Evolutionary conservation across 805 yeast genomes (phyloP), one percentile per base, ranked within the genome.

Genomic region (Kuraishia borneana): DNA sequence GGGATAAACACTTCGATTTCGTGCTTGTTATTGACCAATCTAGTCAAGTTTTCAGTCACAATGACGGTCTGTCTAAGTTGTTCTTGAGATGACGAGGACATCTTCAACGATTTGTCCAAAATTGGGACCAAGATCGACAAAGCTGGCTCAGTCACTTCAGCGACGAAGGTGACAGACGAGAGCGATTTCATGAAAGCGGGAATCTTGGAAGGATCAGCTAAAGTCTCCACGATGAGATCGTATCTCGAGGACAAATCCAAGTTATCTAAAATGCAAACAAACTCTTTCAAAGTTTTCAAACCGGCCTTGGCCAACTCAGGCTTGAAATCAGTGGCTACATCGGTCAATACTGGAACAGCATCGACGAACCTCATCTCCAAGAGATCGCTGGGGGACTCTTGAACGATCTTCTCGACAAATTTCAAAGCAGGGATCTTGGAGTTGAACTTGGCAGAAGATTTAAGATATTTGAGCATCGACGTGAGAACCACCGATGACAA

Each of bases 141-240:
- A 3, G 94, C 94, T 4, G 97, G 94, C 63, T 88, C 97, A 12
- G 96, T 92, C 42, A 89, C 98, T 63, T 92, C 98, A 31, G 98
- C 95, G 33, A 89, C 97, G 56, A 89, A 89, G 0, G 98, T 92
- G 36, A 89, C 96, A 27, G 94, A 82, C 2, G 95, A 81, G 42
- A 89, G 70, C 30, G 89, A 74, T 59, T 81, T 83, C 56, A 89
- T 83, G 59, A 95, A 87, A 39, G 73, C 79, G 37, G 95, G 83
- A 33, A 89, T 94, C 53, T 83, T 82, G 43, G 68, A 68, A 36
- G 97, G 97, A 52, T 89, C 83, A 31, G 94, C 87, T 57, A 92
- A 69, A 33, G 97, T 89, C 43, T 81, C 83, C 26, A 84, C 82
- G 54, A 89, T 85, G 35, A 78, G 56, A 43, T 85, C 88, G 51